Evolutionary conservation across 2,329 filamentous ascomycete species (phyloP).

Genomic region (Xylaria sp.): DNA sequence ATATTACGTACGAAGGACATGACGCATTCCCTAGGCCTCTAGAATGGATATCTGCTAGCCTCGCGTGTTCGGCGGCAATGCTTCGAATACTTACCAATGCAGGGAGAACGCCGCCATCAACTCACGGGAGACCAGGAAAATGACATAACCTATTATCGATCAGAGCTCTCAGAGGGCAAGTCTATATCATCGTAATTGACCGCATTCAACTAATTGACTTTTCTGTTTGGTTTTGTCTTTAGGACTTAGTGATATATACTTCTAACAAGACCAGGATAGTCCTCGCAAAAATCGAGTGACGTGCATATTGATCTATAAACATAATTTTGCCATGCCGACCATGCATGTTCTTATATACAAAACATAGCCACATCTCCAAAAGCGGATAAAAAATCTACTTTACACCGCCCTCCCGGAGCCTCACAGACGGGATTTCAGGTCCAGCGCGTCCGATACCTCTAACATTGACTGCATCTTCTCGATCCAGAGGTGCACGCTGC

Average conservation of each 20-base stretch:
- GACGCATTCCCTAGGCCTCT: neutral
- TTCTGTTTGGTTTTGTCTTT: neutral
- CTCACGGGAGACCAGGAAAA: neutral
- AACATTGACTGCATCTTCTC: constrained; percentile 34
- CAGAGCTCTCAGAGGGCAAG: neutral
- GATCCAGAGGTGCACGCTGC: constrained; percentile 21
- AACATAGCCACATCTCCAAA: neutral
- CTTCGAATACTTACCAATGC: neutral
- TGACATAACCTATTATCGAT: neutral
- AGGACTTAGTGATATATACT: neutral
- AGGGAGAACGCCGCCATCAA: too few relatives aligned
- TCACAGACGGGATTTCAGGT: constrained; percentile 24
- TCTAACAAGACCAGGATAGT: neutral
- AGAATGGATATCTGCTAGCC: neutral
- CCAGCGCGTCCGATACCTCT: constrained; percentile 21
- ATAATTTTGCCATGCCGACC: neutral
- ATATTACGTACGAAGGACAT: neutral
- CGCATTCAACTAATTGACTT: neutral
- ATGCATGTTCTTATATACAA: neutral
- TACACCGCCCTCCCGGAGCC: neutral
- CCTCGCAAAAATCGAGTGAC: neutral
- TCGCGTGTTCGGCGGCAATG: neutral
- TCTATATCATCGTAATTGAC: too few relatives aligned
- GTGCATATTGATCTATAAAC: neutral
- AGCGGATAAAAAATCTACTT: neutral